Percentiles rank a stretch among this genome's conserved stretches.
Conservation (phyloP, 2,329 filamentous ascomycete species). For the Neurospora sp. region DNA sequence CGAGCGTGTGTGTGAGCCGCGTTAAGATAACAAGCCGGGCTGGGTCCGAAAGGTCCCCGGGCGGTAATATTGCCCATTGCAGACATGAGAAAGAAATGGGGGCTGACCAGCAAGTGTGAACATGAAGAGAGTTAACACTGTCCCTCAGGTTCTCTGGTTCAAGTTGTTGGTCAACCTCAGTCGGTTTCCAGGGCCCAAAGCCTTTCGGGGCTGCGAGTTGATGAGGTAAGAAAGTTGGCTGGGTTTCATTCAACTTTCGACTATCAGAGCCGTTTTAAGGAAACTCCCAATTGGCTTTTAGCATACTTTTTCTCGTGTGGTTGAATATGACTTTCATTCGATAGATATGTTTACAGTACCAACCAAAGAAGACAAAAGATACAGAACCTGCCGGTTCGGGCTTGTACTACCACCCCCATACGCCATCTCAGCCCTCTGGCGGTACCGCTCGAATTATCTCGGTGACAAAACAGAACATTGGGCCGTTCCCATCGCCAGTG, state of each 20-base stretch:
- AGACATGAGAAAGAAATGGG: constrained; percentile 1
- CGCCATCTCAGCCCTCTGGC: neutral
- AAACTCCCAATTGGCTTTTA: neutral
- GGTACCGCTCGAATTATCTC: neutral
- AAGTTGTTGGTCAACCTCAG: neutral
- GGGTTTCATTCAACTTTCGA: neutral
- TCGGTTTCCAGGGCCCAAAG: neutral
- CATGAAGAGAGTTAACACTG: neutral
- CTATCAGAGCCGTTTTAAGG: neutral
- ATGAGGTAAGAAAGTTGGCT: neutral
- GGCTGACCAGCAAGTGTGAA: constrained; percentile 4
- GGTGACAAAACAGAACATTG: neutral
- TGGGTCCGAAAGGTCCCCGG: neutral
- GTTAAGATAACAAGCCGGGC: neutral
- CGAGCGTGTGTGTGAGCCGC: neutral
- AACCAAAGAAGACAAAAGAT: neutral
- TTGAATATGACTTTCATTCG: neutral
- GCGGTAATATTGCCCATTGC: neutral
- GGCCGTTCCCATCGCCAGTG: neutral
- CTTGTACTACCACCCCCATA: neutral
- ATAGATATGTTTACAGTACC: neutral
- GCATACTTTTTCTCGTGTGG: neutral
- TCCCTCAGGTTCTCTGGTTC: neutral
- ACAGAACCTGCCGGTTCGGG: neutral
- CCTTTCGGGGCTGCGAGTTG: neutral